A percentile compares a stretch with the other conserved stretches of the same genome.
phyloP scores from a whole-genome alignment of 1,139 yeast genomes.

The Meyerozyma carpophila region DNA sequence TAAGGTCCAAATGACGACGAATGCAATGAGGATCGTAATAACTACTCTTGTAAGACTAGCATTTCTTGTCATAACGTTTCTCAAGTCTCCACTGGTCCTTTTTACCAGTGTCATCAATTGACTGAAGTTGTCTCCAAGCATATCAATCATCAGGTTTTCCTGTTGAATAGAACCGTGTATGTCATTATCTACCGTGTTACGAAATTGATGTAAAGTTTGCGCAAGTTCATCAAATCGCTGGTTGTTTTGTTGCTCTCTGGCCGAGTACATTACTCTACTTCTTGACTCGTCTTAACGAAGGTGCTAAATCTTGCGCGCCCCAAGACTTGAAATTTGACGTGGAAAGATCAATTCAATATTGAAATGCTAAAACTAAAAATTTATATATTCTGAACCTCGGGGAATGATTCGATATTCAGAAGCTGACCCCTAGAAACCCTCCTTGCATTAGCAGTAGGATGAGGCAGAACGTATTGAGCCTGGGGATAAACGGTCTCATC shows the following conservation, averaged over 20 bases:
- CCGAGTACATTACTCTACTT: conserved; percentile 33
- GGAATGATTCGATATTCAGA: conserved; percentile 28
- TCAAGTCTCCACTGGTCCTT: conserved; percentile 61
- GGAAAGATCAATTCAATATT: background rate
- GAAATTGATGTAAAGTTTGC: conserved; percentile 38
- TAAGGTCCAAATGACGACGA: conserved; percentile 10
- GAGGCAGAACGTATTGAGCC: background rate
- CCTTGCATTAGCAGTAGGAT: background rate
- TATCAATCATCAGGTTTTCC: conserved; percentile 38
- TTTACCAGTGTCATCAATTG: conserved; percentile 55
- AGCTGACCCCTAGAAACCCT: conserved; percentile 8
- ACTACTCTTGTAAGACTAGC: conserved; percentile 39
- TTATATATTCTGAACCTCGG: conserved; percentile 22
- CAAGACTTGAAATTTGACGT: conserved; percentile 17
- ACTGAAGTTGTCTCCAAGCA: conserved; percentile 55
- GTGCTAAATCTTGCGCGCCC: background rate
- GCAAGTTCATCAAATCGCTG: conserved; percentile 43
- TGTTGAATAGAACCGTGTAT: conserved; percentile 39
- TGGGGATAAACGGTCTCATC: background rate
- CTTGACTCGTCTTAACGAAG: conserved; percentile 1
- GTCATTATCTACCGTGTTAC: conserved; percentile 40
- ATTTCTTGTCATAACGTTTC: conserved; percentile 43
- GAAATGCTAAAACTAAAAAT: background rate
- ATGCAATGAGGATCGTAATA: conserved; percentile 7
- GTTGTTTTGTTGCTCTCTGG: conserved; percentile 42